These are phyloP conservation scores for Oxyria digyna DNA, from an alignment of 148 eudicot genomes.

Conservation along the genomic window DNA sequence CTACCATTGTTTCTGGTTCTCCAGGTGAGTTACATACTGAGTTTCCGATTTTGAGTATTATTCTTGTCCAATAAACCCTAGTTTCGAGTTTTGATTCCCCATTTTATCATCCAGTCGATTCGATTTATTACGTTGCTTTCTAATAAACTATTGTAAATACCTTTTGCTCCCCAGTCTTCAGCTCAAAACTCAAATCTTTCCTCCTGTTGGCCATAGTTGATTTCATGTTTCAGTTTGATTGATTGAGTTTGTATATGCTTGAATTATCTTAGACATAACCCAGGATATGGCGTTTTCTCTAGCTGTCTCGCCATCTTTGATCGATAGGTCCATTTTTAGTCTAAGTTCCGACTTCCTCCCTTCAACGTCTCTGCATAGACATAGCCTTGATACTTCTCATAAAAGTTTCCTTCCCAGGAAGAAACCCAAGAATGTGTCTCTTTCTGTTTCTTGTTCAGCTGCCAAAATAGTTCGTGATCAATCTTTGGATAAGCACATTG, in stretches of 20 bases:
- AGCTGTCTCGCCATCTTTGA: background rate
- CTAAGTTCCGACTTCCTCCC: slow-evolving; percentile 5
- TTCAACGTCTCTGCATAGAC: slow-evolving; percentile 1
- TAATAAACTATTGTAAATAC: background rate
- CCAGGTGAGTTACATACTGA: background rate
- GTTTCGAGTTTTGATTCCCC: background rate
- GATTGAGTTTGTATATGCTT: background rate
- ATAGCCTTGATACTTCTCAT: too few relatives aligned
- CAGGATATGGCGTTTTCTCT: background rate
- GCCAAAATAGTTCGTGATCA: slow-evolving; percentile 56
- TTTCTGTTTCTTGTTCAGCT: slow-evolving; percentile 31
- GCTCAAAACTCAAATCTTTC: background rate
- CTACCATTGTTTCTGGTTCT: background rate
- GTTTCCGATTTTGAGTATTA: background rate
- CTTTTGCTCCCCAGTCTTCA: background rate
- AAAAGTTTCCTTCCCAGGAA: background rate
- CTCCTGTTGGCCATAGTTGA: background rate
- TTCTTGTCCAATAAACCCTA: background rate
- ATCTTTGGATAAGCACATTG: slow-evolving; percentile 66
- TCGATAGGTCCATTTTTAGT: background rate
- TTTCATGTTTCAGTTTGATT: background rate
- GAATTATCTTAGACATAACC: background rate
- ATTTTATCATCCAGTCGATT: background rate
- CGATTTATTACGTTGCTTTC: background rate
- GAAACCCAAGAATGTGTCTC: slow-evolving; percentile 6